A percentile compares a stretch with the other conserved stretches of the same genome.
These are phyloP conservation scores for Zychaea mexicana DNA, from an alignment of 371 early-diverging fungal species.

Conservation along the genomic window DNA sequence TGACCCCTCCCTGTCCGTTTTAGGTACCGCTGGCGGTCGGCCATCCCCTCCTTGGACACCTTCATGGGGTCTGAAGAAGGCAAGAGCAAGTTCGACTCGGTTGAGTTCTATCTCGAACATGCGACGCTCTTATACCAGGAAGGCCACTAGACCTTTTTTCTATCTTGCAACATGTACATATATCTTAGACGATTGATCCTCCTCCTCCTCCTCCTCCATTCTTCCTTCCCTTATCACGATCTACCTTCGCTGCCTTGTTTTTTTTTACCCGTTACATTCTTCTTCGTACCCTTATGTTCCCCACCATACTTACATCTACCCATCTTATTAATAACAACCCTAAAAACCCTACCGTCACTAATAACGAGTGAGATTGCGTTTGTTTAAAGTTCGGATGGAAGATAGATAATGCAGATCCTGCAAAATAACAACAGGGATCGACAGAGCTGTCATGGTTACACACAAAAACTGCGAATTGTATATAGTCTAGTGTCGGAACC, in stretches of 20 bases:
- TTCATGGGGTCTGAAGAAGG: background rate
- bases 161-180: background rate
- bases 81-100: slow-evolving; percentile 61
- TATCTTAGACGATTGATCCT: background rate
- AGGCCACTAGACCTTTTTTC: slow-evolving; percentile 30
- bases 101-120: slow-evolving; percentile 77
- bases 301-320: too few relatives aligned
- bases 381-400: too few relatives aligned
- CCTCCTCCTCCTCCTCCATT: background rate
- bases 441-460: too few relatives aligned
- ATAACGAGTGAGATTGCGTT: too few relatives aligned
- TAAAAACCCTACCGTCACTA: too few relatives aligned
- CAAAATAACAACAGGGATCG: too few relatives aligned
- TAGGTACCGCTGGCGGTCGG: slow-evolving; percentile 1
- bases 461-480: too few relatives aligned
- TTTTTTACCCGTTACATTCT: background rate
- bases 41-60: background rate
- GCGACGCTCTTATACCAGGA: slow-evolving; percentile 68
- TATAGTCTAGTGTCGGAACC: too few relatives aligned
- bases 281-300: too few relatives aligned
- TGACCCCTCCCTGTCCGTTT: background rate
- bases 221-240: background rate
- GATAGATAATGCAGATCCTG: too few relatives aligned
- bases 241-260: background rate
- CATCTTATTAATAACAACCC: too few relatives aligned